Conservation (phyloP, 2,329 filamentous ascomycete species). For the Pseudodiploospora longispora region DNA sequence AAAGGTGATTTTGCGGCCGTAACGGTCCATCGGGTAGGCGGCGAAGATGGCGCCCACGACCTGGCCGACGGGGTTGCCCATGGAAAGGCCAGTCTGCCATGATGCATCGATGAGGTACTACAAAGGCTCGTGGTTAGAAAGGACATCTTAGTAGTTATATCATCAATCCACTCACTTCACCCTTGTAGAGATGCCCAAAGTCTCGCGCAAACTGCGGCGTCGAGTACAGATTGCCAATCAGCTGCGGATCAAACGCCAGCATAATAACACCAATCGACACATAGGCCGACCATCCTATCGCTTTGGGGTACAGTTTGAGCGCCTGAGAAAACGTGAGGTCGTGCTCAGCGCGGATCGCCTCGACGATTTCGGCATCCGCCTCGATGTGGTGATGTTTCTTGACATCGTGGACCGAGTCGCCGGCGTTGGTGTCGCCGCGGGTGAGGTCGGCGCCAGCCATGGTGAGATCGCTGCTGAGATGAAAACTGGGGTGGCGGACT, state of each 20-base stretch:
- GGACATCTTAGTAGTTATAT: not conserved
- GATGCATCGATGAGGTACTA: slow-evolving; percentile 31
- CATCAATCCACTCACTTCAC: slow-evolving; percentile 8
- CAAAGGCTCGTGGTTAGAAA: not conserved
- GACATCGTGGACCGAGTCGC: slow-evolving; percentile 1
- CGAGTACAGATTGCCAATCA: slow-evolving; percentile 54
- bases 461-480: no score
- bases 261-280: slow-evolving; percentile 54
- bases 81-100: slow-evolving; percentile 40
- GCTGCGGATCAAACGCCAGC: slow-evolving; percentile 56
- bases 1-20: slow-evolving; percentile 39
- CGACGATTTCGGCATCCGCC: slow-evolving; percentile 17
- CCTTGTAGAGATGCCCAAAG: slow-evolving; percentile 44
- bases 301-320: slow-evolving; percentile 34
- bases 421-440: slow-evolving; percentile 1
- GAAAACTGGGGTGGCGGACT: no score
- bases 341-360: slow-evolving; percentile 34
- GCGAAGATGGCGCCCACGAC: slow-evolving; percentile 45
- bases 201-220: slow-evolving; percentile 49
- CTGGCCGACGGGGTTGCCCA: slow-evolving; percentile 50
- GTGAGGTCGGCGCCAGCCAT: slow-evolving; percentile 5
- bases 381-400: not conserved
- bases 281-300: slow-evolving; percentile 48
- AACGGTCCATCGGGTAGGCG: slow-evolving; percentile 33
- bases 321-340: slow-evolving; percentile 32